A percentile compares a stretch with the other conserved stretches of the same genome.
These are phyloP conservation scores for Nannizziopsis arthrosporioides DNA, from an alignment of 2,329 filamentous ascomycete species.

Conservation along the genomic window DNA sequence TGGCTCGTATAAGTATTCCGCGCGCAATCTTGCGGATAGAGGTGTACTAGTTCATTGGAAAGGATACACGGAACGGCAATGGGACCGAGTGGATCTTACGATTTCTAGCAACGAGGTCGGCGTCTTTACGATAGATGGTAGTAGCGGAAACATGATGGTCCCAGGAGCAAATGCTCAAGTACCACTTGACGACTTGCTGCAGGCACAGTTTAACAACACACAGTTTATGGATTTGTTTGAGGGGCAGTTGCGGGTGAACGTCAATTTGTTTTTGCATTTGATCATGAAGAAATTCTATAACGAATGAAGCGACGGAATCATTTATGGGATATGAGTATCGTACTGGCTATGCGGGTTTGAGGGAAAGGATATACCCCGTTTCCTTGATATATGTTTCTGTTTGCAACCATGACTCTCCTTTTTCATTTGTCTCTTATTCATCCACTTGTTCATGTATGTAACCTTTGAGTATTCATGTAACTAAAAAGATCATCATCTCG, in stretches of 20 bases:
- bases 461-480: background rate
- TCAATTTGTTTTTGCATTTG: constrained; percentile 91
- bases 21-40: constrained; percentile 77
- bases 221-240: constrained; percentile 95
- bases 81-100: constrained; percentile 85
- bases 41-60: constrained; percentile 89
- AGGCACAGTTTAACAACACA: constrained; percentile 93
- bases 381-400: constrained; percentile 3
- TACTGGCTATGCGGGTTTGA: background rate
- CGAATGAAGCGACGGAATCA: constrained; percentile 13
- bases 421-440: background rate
- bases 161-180: constrained; percentile 73
- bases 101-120: constrained; percentile 91
- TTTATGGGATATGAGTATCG: constrained; percentile 7
- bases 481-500: background rate
- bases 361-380: constrained; percentile 6
- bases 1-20: constrained; percentile 94
- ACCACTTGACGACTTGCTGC: constrained; percentile 81
- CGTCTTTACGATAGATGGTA: constrained; percentile 84
- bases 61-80: constrained; percentile 69
- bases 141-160: constrained; percentile 85
- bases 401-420: background rate
- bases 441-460: background rate
- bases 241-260: constrained; percentile 75
- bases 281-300: constrained; percentile 98